A percentile compares a stretch with the other conserved stretches of the same genome.
Conservation (phyloP, 2,329 filamentous ascomycete genomes). For the Aspergillus fructus region DNA sequence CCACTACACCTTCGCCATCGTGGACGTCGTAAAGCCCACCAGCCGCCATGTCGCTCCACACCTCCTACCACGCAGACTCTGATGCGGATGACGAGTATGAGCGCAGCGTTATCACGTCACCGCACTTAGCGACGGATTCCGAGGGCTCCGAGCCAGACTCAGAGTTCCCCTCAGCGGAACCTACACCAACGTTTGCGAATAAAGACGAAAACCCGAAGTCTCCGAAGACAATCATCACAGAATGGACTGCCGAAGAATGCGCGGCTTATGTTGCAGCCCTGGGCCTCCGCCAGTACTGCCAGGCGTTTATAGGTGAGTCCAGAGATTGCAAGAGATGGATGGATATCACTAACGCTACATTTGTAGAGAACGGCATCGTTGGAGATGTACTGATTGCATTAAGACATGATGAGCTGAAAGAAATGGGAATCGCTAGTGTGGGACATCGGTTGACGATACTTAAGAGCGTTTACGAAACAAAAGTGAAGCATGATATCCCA, state of each 20-base stretch:
- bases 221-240: constrained; percentile 57
- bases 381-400: constrained; percentile 87
- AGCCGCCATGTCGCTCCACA: constrained; percentile 43
- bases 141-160: constrained; percentile 58
- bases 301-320: constrained; percentile 74
- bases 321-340: background rate
- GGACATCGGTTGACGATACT: constrained; percentile 93
- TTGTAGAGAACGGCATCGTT: constrained; percentile 86
- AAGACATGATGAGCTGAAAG: constrained; percentile 89
- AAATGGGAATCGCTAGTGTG: constrained; percentile 89
- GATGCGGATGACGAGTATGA: constrained; percentile 68
- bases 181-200: constrained; percentile 61
- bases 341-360: background rate
- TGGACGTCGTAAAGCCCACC: constrained; percentile 15
- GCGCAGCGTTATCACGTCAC: constrained; percentile 58
- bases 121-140: constrained; percentile 57
- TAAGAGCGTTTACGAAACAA: constrained; percentile 94
- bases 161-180: constrained; percentile 58
- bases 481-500: constrained; percentile 87
- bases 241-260: constrained; percentile 77
- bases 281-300: constrained; percentile 78
- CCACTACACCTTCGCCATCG: constrained; percentile 10
- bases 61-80: constrained; percentile 61
- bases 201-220: constrained; percentile 52
- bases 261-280: constrained; percentile 82